Evolutionary conservation across 495 filamentous ascomycete genomes (phyloP).

Genomic region (Aspergillus wentii): DNA sequence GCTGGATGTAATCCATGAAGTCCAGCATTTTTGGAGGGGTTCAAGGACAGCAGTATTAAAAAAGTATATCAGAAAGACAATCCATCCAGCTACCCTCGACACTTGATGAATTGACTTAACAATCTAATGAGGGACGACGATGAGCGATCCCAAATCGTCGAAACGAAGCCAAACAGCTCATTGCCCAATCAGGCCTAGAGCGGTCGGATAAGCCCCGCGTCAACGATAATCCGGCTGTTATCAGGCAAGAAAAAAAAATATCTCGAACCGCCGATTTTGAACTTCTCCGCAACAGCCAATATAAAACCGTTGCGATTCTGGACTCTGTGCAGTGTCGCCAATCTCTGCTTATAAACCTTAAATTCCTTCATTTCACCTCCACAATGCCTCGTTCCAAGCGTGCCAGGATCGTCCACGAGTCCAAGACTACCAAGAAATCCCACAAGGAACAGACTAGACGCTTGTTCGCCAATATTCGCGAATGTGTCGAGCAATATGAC

Average conservation of each 20-base stretch:
- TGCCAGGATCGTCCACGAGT: conserved; percentile 78
- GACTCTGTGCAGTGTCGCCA: too few species aligned
- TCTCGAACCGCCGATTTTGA: conserved; percentile 6
- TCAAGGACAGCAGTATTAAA: background rate
- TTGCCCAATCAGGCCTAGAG: conserved; percentile 30
- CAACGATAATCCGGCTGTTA: conserved; percentile 37
- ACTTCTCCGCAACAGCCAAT: too few species aligned
- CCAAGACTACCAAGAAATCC: conserved; percentile 85
- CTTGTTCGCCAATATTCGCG: conserved; percentile 82
- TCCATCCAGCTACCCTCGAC: too few species aligned
- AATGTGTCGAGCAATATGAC: conserved; percentile 78
- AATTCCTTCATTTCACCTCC: conserved; percentile 8
- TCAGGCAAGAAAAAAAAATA: conserved; percentile 34
- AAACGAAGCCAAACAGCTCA: conserved; percentile 18
- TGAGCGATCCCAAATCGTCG: too few species aligned
- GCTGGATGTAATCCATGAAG: conserved; percentile 97
- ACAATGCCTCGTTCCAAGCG: conserved; percentile 97
- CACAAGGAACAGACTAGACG: conserved; percentile 82
- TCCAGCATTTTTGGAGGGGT: conserved; percentile 64
- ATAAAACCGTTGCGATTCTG: too few species aligned
- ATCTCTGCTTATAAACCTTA: background rate
- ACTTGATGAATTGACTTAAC: too few species aligned
- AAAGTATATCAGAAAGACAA: background rate
- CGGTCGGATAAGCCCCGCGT: conserved; percentile 35
- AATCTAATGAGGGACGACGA: conserved; percentile 1